Evolutionary conservation across 2,329 filamentous ascomycete species (phyloP), one percentile per base, ranked within the genome.

Genomic region (Metarhizium robertsii): DNA sequence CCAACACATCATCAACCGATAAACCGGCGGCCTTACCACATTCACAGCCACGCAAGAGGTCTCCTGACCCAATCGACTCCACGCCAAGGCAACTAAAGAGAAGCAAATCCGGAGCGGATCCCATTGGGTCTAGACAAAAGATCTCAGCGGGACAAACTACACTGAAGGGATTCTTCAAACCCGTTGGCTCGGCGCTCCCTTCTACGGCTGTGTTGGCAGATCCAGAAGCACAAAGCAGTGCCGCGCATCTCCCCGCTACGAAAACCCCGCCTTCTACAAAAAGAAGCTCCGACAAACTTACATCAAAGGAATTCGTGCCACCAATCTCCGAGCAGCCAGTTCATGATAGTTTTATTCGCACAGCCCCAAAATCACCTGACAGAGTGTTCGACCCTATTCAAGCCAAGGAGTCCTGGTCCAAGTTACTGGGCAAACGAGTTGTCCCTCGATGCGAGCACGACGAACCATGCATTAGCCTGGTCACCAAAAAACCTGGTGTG

Each of bases 401-500:
- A 58, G 80, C 81, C 49, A 92, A 90, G 67, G 87, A 94, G 65
- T 87, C 86, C 25, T 97, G 94, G 94, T 85, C 84, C 4, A 91
- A 87, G 66, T 77, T 97, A 14, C 85, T 97, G 59, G 82, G 85
- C 16, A 90, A 87, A 68, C 85, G 87, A 55, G 73, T 82, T 1
- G 77, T 83, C 1, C 94, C 94, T 1, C 81, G 80, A 56, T 99
- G 94, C 67, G 91, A 96, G 50, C 94, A 99, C 66, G 78, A 84
- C 53, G 92, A 97, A 63, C 87, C 89, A 2, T 97, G 94, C 70
- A 88, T 91, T 60, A 89, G 79, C 60, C 74, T 92, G 53, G 80
- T 85, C 18, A 96, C 92, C 1, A 96, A 92, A 74, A 97, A 97
- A 67, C 79, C 90, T 0, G 94, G 94, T 1, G 74, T 89, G 59